Base-by-base conservation (phyloP, 2,329 filamentous ascomycete genomes). In the Fusarium veterinarium region DNA sequence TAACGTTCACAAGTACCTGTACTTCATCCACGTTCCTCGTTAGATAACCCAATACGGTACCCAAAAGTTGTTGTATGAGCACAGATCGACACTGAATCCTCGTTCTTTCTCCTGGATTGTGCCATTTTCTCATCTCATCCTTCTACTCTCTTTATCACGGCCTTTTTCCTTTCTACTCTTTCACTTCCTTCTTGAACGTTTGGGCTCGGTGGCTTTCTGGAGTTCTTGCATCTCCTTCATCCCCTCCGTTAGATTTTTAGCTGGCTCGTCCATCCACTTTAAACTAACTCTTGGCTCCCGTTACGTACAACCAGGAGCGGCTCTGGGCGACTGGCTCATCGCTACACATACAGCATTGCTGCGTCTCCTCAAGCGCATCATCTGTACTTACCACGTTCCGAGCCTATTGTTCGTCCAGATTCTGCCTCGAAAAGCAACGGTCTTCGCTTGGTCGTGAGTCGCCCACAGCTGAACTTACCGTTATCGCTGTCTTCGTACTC, bases 281-380 rank as follows among this genome's bases (percentile, higher is more conserved):
- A 33, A 69, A 67, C 59, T 57, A 66, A 64, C 67, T 56, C 68
- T 77, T 73, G 69, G 71, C 64, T 76, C 72, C 64, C 71, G 64
- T 64, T 66, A 57, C 55, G 41, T 58, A 37, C 55, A 13, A 58
- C 55, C 48, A 46, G 30, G 64, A 73, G 69, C 60, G 64, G 72
- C 73, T 67, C 64, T 77, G 75, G 64, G 73, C 66, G 71, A 71
- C 75, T 76, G 69, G 71, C 71, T 76, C 64, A 60, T 67, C 62
- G 63, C 65, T 75, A 46, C 19, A 37, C 57, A 60, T 28, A 58
- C 57, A 60, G 33, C 30, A 38, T 60, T 52, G 37, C 53, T 63
- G 62, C 58, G 53, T 48, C 69, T 70, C 60, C 64, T 76, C 72
- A 60, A 64, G 58, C 67, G 62, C 38, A 56, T 73, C 71, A 58